phyloP scores from a whole-genome alignment of 805 yeast genomes.

The Yarrowia hollandica region DNA sequence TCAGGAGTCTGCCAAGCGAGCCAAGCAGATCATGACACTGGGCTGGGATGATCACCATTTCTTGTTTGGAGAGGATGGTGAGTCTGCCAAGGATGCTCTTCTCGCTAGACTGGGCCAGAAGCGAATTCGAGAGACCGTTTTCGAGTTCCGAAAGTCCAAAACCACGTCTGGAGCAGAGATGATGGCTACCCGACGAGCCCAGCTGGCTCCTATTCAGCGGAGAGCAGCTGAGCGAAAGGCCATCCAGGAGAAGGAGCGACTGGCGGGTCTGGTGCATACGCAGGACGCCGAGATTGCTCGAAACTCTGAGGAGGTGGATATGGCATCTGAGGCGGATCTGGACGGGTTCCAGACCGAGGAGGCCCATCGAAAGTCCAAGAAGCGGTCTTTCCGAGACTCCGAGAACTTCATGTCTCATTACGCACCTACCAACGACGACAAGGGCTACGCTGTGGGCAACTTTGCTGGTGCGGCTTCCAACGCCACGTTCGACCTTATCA shows the following conservation, averaged over 20 bases:
- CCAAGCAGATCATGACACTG: constrained; percentile 63
- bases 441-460: constrained; percentile 56
- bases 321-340: constrained; percentile 27
- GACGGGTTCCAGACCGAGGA: constrained; percentile 9
- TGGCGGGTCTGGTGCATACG: constrained; percentile 39
- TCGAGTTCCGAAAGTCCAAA: constrained; percentile 67
- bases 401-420: constrained; percentile 81
- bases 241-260: constrained; percentile 66
- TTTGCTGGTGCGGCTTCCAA: constrained; percentile 81
- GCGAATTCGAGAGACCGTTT: constrained; percentile 81
- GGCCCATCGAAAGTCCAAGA: constrained; percentile 29
- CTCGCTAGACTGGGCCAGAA: constrained; percentile 71
- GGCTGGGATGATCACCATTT: constrained; percentile 90
- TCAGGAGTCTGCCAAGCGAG: constrained; percentile 76
- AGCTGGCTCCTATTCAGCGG: constrained; percentile 83
- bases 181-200: constrained; percentile 83
- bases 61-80: constrained; percentile 47
- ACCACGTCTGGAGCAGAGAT: constrained; percentile 58
- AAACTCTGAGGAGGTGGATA: not conserved
- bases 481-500: constrained; percentile 82
- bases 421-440: constrained; percentile 80
- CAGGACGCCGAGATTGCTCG: constrained; percentile 30
- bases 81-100: constrained; percentile 63
- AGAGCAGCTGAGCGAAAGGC: constrained; percentile 65
- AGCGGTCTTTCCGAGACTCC: constrained; percentile 69